Base-by-base conservation (phyloP, 495 filamentous ascomycete species). In the Neurospora terricola region DNA sequence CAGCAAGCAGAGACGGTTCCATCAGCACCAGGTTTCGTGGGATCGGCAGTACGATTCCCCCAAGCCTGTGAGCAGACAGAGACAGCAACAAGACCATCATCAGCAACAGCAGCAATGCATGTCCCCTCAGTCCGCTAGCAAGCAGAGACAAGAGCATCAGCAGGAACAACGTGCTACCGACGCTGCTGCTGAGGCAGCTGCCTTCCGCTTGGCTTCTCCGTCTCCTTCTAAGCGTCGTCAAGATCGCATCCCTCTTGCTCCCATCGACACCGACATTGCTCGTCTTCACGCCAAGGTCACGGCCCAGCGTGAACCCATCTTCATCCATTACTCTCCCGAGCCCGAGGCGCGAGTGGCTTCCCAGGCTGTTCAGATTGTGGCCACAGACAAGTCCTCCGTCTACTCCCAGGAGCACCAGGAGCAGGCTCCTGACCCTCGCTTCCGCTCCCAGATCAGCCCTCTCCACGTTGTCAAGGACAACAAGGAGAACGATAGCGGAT, bases 341-440 rank as follows among this genome's bases (percentile, higher is more conserved):
- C 70, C 38, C 14, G 70, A 71, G 5, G 27, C 38, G 39, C 70
- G 70, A 18, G 38, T 45, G 70, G 70, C 70, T 16, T 71, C 70
- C 23, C 70, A 71, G 70, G 21, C 43, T 39, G 70, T 34, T 16
- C 38, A 39, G 34, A n/a, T 71, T 71, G 70, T 39, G 3, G 38
- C 38, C 21, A 37, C 38, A n/a, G 70, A 48, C 34, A 48, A 30
- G 37, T 76, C 76, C 7, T 81, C 79, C 21, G 30, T 72, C 30
- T 82, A 81, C 38, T 80, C 79, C 1, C 73, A 76, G 34, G 76
- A 81, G 21, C 16, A n/a, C n/a, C n/a, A 72, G 21, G 36, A 42
- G 14, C 11, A 40, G 38, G 36, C 70, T n/a, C n/a, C 73, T 70
- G 5, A 70, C 71, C 18, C 59, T 37, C 42, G 54, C 14, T 66